Conservation (phyloP, 192 early-diverging fungal genomes). For the Linnemannia zychae region DNA sequence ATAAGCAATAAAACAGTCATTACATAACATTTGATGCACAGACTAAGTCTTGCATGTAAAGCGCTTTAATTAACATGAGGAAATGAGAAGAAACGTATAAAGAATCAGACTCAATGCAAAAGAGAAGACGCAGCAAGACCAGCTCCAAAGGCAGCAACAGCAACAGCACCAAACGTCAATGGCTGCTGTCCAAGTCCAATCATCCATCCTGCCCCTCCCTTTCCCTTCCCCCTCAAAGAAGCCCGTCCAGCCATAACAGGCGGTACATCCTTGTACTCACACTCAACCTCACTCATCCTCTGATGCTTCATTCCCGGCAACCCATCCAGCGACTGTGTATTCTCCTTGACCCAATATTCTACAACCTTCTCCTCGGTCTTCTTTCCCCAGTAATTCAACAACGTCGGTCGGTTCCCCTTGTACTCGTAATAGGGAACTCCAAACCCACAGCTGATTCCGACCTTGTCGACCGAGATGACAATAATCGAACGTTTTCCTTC, state of each 20-base stretch:
- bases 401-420: slow-evolving; percentile 59
- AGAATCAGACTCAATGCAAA: neutral
- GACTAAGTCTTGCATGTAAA: neutral
- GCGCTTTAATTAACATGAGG: neutral
- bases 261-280: neutral
- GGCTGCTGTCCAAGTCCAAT: neutral
- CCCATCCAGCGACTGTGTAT: slow-evolving; percentile 65
- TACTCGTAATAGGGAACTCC: slow-evolving; percentile 70
- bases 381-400: slow-evolving; percentile 56
- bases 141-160: neutral
- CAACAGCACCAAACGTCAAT: neutral
- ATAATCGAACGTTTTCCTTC: slow-evolving; percentile 63
- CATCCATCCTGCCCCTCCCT: neutral
- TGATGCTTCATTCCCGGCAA: slow-evolving; percentile 56
- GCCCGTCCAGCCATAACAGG: neutral
- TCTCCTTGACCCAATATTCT: slow-evolving; percentile 52
- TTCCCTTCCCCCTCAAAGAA: neutral
- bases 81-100: neutral
- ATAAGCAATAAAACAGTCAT: neutral
- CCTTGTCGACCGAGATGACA: slow-evolving; percentile 60
- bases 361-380: slow-evolving; percentile 51
- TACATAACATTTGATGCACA: neutral
- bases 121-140: neutral
- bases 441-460: slow-evolving; percentile 70
- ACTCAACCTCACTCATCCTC: neutral